Conservation (phyloP, 2,329 filamentous ascomycete genomes). For the Alternaria rosae region DNA sequence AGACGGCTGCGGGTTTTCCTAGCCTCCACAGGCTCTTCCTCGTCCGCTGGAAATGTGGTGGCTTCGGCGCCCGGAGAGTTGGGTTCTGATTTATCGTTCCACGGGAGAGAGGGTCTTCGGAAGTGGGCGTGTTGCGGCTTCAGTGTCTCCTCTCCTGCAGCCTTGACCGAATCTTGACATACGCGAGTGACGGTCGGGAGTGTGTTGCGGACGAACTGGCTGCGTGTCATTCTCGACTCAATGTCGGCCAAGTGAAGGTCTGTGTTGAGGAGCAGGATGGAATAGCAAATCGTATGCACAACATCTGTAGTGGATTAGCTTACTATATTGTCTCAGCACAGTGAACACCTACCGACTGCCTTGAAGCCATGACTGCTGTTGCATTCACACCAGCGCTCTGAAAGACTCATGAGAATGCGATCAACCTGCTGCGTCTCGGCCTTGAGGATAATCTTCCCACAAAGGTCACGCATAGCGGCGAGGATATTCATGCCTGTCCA, state of each 20-base stretch:
- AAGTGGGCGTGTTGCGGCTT: slow-evolving; percentile 45
- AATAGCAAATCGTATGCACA: slow-evolving; percentile 97
- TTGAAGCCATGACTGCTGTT: slow-evolving; percentile 95
- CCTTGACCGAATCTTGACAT: slow-evolving; percentile 69
- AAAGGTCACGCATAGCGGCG: slow-evolving; percentile 78
- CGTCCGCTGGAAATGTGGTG: slow-evolving; percentile 37
- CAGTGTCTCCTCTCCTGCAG: slow-evolving; percentile 42
- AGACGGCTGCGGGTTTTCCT: slow-evolving; percentile 51
- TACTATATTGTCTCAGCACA: neutral
- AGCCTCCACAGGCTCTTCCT: slow-evolving; percentile 47
- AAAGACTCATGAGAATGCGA: slow-evolving; percentile 88
- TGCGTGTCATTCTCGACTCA: slow-evolving; percentile 93
- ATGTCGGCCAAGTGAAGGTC: slow-evolving; percentile 96
- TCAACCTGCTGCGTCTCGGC: slow-evolving; percentile 98
- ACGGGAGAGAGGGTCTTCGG: slow-evolving; percentile 45
- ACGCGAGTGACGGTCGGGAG: slow-evolving; percentile 85
- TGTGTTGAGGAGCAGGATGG: slow-evolving; percentile 92
- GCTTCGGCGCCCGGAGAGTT: slow-evolving; percentile 40
- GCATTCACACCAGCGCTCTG: slow-evolving; percentile 89
- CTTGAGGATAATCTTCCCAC: slow-evolving; percentile 79
- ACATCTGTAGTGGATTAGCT: slow-evolving; percentile 69
- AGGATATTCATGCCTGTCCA: slow-evolving; percentile 84
- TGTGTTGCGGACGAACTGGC: slow-evolving; percentile 95
- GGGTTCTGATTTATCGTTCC: slow-evolving; percentile 47
- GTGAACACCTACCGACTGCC: slow-evolving; percentile 71